Percentiles rank a stretch among this genome's conserved stretches.
These are phyloP conservation scores for Paramecium sexaurelia DNA, from an alignment of 73 alveolate genomes.

Conservation along the genomic window DNA sequence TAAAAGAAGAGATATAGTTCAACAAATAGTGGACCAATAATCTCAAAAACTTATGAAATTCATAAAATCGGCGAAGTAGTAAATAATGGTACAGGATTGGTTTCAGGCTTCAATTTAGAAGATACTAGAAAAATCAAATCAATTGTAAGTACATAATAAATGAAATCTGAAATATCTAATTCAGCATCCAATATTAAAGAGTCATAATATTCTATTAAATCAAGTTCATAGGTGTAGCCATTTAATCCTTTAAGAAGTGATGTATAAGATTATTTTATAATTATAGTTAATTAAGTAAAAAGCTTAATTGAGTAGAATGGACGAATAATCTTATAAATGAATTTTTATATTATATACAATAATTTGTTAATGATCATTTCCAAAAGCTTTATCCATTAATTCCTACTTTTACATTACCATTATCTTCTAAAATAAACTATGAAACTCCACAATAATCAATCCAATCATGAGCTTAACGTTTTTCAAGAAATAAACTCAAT, in stretches of 20 bases:
- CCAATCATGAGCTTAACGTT: background rate
- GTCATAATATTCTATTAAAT: background rate
- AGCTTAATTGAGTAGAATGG: background rate
- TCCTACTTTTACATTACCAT: background rate
- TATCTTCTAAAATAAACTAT: background rate
- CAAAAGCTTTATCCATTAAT: background rate
- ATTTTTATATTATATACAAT: background rate
- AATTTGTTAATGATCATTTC: background rate
- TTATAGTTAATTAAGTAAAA: background rate
- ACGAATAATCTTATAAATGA: background rate
- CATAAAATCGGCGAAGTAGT: background rate
- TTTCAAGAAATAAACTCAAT: background rate
- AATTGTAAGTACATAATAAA: background rate
- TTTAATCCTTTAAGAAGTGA: constrained; percentile 19
- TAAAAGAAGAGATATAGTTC: background rate
- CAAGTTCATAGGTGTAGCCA: background rate
- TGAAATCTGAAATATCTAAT: background rate
- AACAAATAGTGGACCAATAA: background rate
- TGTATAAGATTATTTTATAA: background rate
- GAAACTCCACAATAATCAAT: background rate
- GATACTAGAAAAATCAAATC: background rate
- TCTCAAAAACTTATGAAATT: background rate
- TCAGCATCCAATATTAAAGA: background rate
- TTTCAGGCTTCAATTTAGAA: constrained; percentile 20
- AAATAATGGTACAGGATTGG: background rate